phyloP scores from a whole-genome alignment of 2,329 filamentous ascomycete genomes.

The Pezicula radicicola region DNA sequence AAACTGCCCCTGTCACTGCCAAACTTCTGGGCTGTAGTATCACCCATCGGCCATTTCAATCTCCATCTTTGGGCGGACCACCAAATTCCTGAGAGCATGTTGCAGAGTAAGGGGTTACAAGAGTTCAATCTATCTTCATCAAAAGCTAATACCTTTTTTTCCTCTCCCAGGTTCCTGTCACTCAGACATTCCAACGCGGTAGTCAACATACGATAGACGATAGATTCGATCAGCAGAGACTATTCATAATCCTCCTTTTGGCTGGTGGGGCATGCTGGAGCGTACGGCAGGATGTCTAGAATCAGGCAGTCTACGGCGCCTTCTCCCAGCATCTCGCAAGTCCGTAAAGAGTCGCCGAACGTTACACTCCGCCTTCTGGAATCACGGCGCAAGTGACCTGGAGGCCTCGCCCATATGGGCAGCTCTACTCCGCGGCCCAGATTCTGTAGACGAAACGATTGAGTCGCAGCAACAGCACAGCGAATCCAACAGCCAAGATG shows the following conservation, averaged over 20 bases:
- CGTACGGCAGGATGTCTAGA: conserved; percentile 53
- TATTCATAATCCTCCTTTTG: background rate
- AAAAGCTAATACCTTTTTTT: too few species aligned
- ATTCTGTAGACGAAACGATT: conserved; percentile 9
- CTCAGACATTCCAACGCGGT: conserved; percentile 2
- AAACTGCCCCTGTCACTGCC: too few species aligned
- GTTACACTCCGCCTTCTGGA: conserved; percentile 54
- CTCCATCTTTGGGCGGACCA: background rate
- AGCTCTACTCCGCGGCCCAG: conserved; percentile 18
- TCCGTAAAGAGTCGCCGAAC: conserved; percentile 37
- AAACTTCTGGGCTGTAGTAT: too few species aligned
- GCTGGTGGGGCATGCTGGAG: conserved; percentile 51
- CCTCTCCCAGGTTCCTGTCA: background rate
- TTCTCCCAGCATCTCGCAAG: conserved; percentile 35
- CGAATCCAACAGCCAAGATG: conserved; percentile 7
- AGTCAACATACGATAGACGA: conserved; percentile 3
- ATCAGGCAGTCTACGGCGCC: conserved; percentile 50
- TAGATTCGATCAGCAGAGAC: conserved; percentile 1
- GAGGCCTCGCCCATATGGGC: conserved; percentile 29
- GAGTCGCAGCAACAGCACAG: conserved; percentile 7
- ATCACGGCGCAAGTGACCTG: conserved; percentile 41
- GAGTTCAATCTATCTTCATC: too few species aligned
- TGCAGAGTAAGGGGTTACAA: background rate
- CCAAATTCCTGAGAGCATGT: background rate
- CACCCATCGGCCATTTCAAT: too few species aligned